phyloP scores from a whole-genome alignment of 208 protist genomes.

The Leishmania martiniquensis region DNA sequence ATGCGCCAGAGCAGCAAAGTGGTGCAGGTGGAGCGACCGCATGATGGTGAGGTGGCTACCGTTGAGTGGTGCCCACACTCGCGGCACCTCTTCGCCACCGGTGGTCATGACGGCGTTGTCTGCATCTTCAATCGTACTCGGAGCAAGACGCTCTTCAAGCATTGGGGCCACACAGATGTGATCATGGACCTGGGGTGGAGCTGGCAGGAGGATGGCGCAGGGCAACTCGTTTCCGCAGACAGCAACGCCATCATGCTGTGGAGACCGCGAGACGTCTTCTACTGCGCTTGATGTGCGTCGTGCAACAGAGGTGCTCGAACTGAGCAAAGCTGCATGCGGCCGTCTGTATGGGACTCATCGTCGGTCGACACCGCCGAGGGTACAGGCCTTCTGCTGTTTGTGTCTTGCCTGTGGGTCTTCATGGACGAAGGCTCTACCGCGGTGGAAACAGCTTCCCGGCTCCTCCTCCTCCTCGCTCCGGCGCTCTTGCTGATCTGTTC shows the following conservation, averaged over 20 bases:
- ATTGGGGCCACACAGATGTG: constrained; percentile 82
- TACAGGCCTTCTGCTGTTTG: neutral
- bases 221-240: constrained; percentile 82
- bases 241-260: constrained; percentile 89
- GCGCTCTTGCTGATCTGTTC: neutral
- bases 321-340: neutral
- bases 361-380: neutral
- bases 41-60: constrained; percentile 65
- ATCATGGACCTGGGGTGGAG: constrained; percentile 89
- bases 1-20: constrained; percentile 57
- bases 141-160: constrained; percentile 71
- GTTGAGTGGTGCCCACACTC: constrained; percentile 90
- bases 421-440: neutral
- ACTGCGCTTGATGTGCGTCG: constrained; percentile 20
- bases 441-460: neutral
- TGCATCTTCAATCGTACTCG: constrained; percentile 72
- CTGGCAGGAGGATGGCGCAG: constrained; percentile 83
- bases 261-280: constrained; percentile 86
- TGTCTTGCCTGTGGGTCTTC: neutral
- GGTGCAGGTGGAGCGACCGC: constrained; percentile 48
- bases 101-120: constrained; percentile 75
- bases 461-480: neutral
- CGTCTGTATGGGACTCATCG: neutral
- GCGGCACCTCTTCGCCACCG: constrained; percentile 75
- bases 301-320: neutral